Evolutionary conservation across 2,329 filamentous ascomycete species (phyloP).

Genomic region (Alternaria solani): DNA sequence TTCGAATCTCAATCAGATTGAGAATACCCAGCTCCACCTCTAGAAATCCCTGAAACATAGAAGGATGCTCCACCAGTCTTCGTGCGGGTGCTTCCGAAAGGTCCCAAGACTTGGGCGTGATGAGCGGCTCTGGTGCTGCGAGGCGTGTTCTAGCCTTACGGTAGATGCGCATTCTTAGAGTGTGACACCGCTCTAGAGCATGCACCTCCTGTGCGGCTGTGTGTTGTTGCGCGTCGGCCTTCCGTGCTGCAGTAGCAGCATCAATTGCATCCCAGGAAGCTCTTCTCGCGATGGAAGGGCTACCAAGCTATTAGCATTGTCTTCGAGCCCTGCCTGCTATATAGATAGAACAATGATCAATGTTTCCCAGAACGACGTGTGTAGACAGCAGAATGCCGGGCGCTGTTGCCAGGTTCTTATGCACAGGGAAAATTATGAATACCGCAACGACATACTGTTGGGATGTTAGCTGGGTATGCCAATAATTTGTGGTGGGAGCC

Average conservation of each 20-base stretch:
- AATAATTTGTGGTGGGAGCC: background rate
- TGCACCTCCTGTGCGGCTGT: background rate
- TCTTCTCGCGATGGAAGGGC: background rate
- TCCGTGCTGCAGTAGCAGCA: background rate
- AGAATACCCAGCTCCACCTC: background rate
- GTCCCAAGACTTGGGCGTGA: background rate
- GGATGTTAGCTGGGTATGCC: background rate
- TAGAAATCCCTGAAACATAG: background rate
- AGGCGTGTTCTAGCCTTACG: background rate
- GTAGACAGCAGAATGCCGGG: background rate
- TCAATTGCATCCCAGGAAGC: slow-evolving; percentile 4
- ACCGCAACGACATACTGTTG: background rate
- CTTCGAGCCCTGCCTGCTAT: background rate
- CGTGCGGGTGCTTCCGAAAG: background rate
- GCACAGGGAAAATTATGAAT: background rate
- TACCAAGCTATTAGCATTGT: background rate
- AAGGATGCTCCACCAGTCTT: background rate
- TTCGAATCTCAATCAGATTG: background rate
- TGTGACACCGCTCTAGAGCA: background rate
- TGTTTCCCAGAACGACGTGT: background rate
- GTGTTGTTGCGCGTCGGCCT: background rate
- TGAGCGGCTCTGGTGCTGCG: background rate
- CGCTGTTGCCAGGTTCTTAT: background rate
- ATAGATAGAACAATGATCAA: background rate
- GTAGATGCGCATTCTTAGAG: background rate